Evolutionary conservation across 352 stramenopile species (phyloP), one percentile per base, ranked within the genome.

Genomic region (Globisporangium apiculatum): DNA sequence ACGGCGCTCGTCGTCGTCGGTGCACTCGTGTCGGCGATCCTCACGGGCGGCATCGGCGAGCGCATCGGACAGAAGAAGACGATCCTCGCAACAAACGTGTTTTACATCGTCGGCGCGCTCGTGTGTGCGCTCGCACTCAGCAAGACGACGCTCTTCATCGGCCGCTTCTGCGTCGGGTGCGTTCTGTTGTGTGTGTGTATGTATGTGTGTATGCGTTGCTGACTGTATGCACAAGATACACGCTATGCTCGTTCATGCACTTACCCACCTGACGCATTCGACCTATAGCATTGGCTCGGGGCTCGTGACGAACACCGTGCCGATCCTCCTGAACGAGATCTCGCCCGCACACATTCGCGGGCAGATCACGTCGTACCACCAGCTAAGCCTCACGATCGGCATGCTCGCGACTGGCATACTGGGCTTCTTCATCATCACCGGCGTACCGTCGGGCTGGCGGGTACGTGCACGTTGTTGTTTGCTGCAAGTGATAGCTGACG

Each of bases 331-430:
- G 37, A 88, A 83, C 35, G 86, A 96, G 57, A 94, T 96, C 51
- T 83, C 86, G 41, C 80, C 86, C 0, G 62, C 65, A 15, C 56
- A 65, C 9, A 77, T 70, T 36, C 72, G 81, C 12, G 86, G 86
- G 3, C 73, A 83, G 54, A 91, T 97, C 60, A 94, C 86, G 15
- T 89, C 85, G 51, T 73, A 95, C 31, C 89, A 97, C 55, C 87
- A 97, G 58, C 69, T 96, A 17, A 73, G 81, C 61, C 61, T 97
- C 37, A 96, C 89, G 15, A 85, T 96, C 55, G 89, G 87, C 41
- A 96, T 96, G 61, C 69, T 97, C 9, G 58, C 67, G 24, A 87
- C 83, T 0, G 80, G 76, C 5, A 54, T 96, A 12, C 56, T 96
- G 45, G 89, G 88, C 4, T 91, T 82, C 56, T 74, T 81, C 18